phyloP scores from a whole-genome alignment of 139 green algal species.

The Haematococcus sp. region DNA sequence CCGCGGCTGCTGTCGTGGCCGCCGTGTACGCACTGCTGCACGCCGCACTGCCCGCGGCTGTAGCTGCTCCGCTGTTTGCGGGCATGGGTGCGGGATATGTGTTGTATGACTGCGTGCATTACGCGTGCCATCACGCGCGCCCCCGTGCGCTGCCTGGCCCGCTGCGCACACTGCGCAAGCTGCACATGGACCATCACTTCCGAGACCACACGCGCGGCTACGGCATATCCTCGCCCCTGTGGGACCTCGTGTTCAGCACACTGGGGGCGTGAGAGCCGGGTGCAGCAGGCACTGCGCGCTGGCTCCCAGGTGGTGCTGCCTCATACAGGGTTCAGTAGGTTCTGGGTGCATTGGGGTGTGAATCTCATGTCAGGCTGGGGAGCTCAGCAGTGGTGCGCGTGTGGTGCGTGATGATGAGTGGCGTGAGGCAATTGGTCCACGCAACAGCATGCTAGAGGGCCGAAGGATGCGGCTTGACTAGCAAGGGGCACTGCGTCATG shows the following conservation, averaged over 20 bases:
- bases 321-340: too few species aligned
- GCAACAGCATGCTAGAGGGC: too few species aligned
- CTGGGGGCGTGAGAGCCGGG: too few species aligned
- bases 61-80: slow-evolving; percentile 49
- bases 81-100: slow-evolving; percentile 88
- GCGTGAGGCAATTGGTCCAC: too few species aligned
- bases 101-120: slow-evolving; percentile 89
- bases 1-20: slow-evolving; percentile 47
- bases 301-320: too few species aligned
- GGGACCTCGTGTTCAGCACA: slow-evolving; percentile 74
- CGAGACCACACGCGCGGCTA: slow-evolving; percentile 50
- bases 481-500: too few species aligned
- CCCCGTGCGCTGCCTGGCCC: slow-evolving; percentile 9
- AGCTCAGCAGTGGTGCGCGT: too few species aligned
- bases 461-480: too few species aligned
- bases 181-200: slow-evolving; percentile 86
- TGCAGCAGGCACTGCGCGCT: too few species aligned
- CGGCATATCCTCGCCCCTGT: slow-evolving; percentile 78
- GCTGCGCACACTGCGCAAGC: slow-evolving; percentile 38
- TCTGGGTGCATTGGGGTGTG: too few species aligned
- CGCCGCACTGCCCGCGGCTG: slow-evolving; percentile 17
- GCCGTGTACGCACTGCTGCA: slow-evolving; percentile 40
- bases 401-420: too few species aligned
- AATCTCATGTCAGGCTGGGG: too few species aligned
- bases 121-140: slow-evolving; percentile 62